Base-by-base conservation (phyloP, 306 rosid genomes). In the Pyrus pyrifolia region DNA sequence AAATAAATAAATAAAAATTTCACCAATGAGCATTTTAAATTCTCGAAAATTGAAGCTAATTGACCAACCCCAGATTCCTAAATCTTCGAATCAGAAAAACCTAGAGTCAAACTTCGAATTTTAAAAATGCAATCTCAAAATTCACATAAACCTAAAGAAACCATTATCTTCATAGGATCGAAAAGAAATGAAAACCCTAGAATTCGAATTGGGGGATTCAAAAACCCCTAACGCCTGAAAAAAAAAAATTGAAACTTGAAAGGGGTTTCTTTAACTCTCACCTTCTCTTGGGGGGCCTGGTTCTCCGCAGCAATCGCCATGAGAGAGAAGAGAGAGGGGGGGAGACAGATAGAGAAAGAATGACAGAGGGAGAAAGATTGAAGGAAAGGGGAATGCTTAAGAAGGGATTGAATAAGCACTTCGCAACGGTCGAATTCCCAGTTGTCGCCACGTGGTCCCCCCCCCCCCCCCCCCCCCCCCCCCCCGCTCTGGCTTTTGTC, bases 251-350 rank as follows among this genome's bases (percentile, higher is more conserved):
- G 60, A 29, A 58, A 44, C 64, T 11, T 4, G 18, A 12, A 38
- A 6, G 4, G 35, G 27, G 6, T 45, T 11, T n/a, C n/a, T n/a
- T n/a, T n/a, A n/a, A n/a, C n/a, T n/a, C n/a, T n/a, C n/a, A n/a
- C n/a, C n/a, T n/a, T n/a, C n/a, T 38, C 57, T 6, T 17, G 94
- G n/a, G 84, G 94, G n/a, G 83, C 58, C 45, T 85, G 97, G 30
- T 76, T 81, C 83, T 96, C 99, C 45, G 93, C 64, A 45, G 92
- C 90, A 66, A 91, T 86, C 80, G 96, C 96, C 99, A 96, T 95
- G 83, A 61, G 53, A 51, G 76, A 30, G 35, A 3, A 63, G 66
- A 76, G 49, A 45, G 27, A 45, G 27, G 27, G 42, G 31, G 15
- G 67, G 25, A 11, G 71, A 27, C 82, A 40, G 30, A 27, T 71